Base-by-base conservation (phyloP, 1,284 basidiomycete species). In the Coniophora puteana region DNA sequence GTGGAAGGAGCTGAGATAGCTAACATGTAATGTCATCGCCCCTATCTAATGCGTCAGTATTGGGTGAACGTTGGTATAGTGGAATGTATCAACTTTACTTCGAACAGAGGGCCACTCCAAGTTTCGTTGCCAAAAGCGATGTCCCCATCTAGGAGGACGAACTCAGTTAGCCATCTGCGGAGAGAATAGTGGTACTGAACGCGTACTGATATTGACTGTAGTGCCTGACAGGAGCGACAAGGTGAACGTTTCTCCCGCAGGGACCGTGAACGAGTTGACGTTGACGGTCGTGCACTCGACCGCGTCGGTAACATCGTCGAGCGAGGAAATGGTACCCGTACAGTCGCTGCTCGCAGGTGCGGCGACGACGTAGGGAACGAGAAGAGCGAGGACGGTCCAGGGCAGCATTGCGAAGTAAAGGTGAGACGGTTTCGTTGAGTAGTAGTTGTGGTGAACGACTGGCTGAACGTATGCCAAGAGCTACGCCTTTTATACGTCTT, bases 101-200 rank as follows among this genome's bases (percentile, higher is more conserved):
- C 3, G 23, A 59, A 50, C 28, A 76, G 51, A 8, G 74, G 73
- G 13, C 74, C 74, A 1, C 47, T 51, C 71, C 73, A 74, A 26
- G 41, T 66, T 40, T 1, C 0, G 11, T 41, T 49, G 11, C 65
- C 72, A 48, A 77, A 76, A 14, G 50, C 47, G 26, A 77, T 61
- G 10, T 72, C 63, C 8, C 74, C 74, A 43, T 65, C 73, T 76
- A 27, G 6, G n/a, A n/a, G n/a, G n/a, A n/a, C n/a, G n/a, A n/a
- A n/a, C n/a, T n/a, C n/a, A n/a, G n/a, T n/a, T n/a, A n/a, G n/a
- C n/a, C n/a, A n/a, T n/a, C 30, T 16, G 5, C 5, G 8, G 20
- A 25, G 14, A 1, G 20, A 17, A 3, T 5, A 18, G 25, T 41
- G 11, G 5, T 16, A 45, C 59, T 47, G n/a, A n/a, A n/a, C n/a